Base-by-base conservation (phyloP, 1,284 basidiomycete species). In the Papiliotrema nemorosa region DNA sequence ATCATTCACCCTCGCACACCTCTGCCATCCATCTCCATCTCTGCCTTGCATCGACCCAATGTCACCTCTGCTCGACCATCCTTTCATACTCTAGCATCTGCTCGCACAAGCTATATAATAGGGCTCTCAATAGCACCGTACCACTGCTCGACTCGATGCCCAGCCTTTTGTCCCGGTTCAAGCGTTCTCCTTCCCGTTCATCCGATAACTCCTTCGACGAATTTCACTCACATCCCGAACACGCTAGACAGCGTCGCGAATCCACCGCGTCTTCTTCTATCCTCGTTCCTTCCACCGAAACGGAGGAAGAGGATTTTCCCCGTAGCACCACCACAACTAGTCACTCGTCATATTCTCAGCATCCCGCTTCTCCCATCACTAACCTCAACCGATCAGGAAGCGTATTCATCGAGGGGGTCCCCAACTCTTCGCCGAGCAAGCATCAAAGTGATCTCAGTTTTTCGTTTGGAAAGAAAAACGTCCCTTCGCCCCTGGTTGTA, bases 111-210 rank as follows among this genome's bases (percentile, higher is more conserved):
- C n/a, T n/a, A n/a, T n/a, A n/a, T n/a, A n/a, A n/a, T n/a, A n/a
- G n/a, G n/a, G n/a, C n/a, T n/a, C n/a, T n/a, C n/a, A n/a, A n/a
- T n/a, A n/a, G n/a, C n/a, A n/a, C n/a, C n/a, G n/a, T n/a, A n/a
- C n/a, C n/a, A n/a, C n/a, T n/a, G n/a, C n/a, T n/a, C n/a, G n/a
- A n/a, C 33, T 44, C 49, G 34, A 66, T 66, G 62, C 58, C 63
- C 46, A 56, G 53, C 38, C 53, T 66, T 43, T 57, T 66, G 5
- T 57, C 63, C 20, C 53, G 59, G 21, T 63, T 66, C 57, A 60
- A 60, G 44, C 52, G 58, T 29, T 62, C 62, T 27, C 56, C 63
- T 21, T 66, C 63, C 21, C 47, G 50, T 12, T 56, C 61, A 26
- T 63, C 63, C 25, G 54, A 53, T 31, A 48, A 46, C 20, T 51